Conservation (phyloP, 257 asterid species). For the Lantana camara region DNA sequence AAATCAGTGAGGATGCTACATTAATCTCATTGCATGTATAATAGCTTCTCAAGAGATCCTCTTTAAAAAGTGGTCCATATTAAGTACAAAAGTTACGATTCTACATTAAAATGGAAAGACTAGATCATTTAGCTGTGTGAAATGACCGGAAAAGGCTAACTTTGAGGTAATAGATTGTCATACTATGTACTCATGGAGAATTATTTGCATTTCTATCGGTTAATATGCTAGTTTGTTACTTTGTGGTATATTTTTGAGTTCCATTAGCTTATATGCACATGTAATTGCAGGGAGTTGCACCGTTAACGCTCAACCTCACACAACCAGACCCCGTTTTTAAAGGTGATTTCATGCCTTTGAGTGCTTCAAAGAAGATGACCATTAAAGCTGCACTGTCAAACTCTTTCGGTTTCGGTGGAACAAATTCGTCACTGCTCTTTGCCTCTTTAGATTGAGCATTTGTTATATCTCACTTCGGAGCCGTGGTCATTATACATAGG, state of each 20-base stretch:
- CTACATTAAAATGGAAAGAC: too few relatives aligned
- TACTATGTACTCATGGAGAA: background rate
- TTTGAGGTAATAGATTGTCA: background rate
- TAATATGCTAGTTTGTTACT: background rate
- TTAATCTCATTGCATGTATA: background rate
- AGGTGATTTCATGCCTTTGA: constrained; percentile 73
- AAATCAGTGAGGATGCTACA: background rate
- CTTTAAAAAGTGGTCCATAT: background rate
- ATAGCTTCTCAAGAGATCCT: background rate
- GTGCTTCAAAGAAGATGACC: constrained; percentile 64
- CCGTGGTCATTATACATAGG: too few relatives aligned
- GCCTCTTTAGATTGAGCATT: constrained; percentile 46
- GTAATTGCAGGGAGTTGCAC: constrained; percentile 74
- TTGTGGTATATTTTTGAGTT: background rate
- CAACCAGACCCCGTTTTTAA: constrained; percentile 73
- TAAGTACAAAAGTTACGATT: background rate
- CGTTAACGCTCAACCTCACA: constrained; percentile 72
- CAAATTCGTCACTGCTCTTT: constrained; percentile 81
- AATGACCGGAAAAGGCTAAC: too few relatives aligned
- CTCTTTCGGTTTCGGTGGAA: constrained; percentile 98
- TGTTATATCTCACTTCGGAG: background rate
- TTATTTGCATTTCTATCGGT: background rate
- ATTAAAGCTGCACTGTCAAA: constrained; percentile 84
- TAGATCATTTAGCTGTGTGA: too few relatives aligned
- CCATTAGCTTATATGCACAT: background rate